Base-by-base conservation (phyloP, 73 alveolate genomes). In the Paramecium tetraurelia region DNA sequence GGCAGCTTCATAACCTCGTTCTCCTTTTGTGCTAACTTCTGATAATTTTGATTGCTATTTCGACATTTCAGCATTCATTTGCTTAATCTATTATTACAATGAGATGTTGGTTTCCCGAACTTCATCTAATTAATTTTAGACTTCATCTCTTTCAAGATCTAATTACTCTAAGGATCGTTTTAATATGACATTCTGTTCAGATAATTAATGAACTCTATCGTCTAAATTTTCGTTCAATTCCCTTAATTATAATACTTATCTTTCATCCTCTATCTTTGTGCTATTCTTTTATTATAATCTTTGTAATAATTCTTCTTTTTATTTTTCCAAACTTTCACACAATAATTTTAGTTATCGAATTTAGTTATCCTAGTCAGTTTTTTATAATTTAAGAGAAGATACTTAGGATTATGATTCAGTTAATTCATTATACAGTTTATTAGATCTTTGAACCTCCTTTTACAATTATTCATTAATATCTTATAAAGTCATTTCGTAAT, bases 61-160 rank as follows among this genome's bases (percentile, higher is more conserved):
- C 77, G 71, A 58, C 5, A 89, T 46, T 20, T 89, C 94, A 46
- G 16, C 36, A 77, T 89, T 36, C 35, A 89, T 20, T 14, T 44
- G n/a, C 38, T 43, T 36, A 2, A 71, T 41, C 57, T 41, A 71
- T 31, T 70, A 53, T 35, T 89, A 31, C 18, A 89, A 43, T 3
- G 58, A 31, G 18, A 36, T 88, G 31, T 89, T 89, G 14, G 48
- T 46, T 38, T 70, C 86, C 24, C 71, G 22, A 24, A 40, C 75
- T 63, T 89, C 70, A 89, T 89, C 94, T 4, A 89, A 63, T 46
- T 89, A 24, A 41, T 89, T 83, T 72, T 89, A 83, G 2, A 89
- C 75, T 89, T 89, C 94, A 89, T 89, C 94, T 89, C 94, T 89
- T 89, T 89, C 94, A 12, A 33, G 14, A 70, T 89, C 94, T 38